These are phyloP conservation scores for Cryptosporidium sp. DNA, from an alignment of 169 alveolate species.

Conservation along the genomic window DNA sequence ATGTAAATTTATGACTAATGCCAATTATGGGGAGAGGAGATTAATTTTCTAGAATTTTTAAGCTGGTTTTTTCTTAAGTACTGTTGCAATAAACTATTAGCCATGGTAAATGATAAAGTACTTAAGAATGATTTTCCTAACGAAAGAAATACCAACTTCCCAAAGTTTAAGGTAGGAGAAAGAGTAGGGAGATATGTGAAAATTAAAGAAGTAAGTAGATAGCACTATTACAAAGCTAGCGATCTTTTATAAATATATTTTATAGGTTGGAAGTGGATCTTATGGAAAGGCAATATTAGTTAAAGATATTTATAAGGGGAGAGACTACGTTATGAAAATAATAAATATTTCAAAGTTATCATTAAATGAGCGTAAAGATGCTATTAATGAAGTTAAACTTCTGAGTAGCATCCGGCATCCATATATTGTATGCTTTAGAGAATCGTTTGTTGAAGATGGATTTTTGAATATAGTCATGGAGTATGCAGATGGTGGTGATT, in stretches of 20 bases:
- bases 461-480: conserved; percentile 90
- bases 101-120: conserved; percentile 24
- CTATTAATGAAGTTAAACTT: conserved; percentile 86
- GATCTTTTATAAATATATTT: not conserved
- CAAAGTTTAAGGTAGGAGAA: conserved; percentile 51
- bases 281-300: conserved; percentile 70
- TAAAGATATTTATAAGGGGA: conserved; percentile 69
- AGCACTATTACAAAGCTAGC: not conserved
- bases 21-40: conserved; percentile 19
- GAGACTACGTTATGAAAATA: conserved; percentile 82
- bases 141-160: not conserved
- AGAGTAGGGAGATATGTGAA: conserved; percentile 60
- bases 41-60: not conserved
- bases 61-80: conserved; percentile 7
- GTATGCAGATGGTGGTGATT: conserved; percentile 90
- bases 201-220: conserved; percentile 48
- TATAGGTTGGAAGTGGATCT: conserved; percentile 73
- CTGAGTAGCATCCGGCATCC: conserved; percentile 85
- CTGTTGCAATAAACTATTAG: not conserved
- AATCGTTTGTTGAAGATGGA: conserved; percentile 89
- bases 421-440: conserved; percentile 88
- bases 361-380: conserved; percentile 84
- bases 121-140: conserved; percentile 8
- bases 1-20: conserved; percentile 23
- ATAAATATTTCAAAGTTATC: conserved; percentile 80